Evolutionary conservation across 176 grass and related monocot genomes (phyloP).

Genomic region (Tuctoria greenei): DNA sequence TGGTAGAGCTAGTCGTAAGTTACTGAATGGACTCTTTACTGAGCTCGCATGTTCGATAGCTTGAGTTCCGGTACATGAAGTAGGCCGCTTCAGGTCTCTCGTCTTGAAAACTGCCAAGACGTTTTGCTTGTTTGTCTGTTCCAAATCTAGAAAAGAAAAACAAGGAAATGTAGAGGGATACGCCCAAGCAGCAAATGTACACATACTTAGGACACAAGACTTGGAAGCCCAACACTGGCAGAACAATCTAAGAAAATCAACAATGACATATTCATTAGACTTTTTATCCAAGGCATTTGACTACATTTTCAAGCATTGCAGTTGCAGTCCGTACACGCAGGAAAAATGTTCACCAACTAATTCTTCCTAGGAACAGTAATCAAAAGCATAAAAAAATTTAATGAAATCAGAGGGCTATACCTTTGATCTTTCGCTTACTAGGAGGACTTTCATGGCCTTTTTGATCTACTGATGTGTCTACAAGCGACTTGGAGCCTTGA

Average conservation of each 20-base stretch:
- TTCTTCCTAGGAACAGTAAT: slow-evolving; percentile 4
- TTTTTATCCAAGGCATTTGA: slow-evolving; percentile 3
- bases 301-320: neutral
- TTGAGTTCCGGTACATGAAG: slow-evolving; percentile 30
- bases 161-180: neutral
- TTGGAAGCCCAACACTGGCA: neutral
- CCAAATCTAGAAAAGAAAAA: slow-evolving; percentile 43
- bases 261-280: neutral
- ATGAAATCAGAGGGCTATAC: slow-evolving; percentile 17
- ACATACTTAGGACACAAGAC: neutral
- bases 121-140: slow-evolving; percentile 37
- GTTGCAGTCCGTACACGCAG: neutral
- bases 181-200: slow-evolving; percentile 7
- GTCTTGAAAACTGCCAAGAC: slow-evolving; percentile 27
- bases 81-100: slow-evolving; percentile 30
- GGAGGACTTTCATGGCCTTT: slow-evolving; percentile 30
- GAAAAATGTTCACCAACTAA: neutral
- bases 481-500: slow-evolving; percentile 36
- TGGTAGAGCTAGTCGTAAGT: slow-evolving; percentile 30
- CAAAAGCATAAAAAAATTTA: slow-evolving; percentile 8
- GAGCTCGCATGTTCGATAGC: slow-evolving; percentile 30
- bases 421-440: slow-evolving; percentile 63
- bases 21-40: slow-evolving; percentile 32
- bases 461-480: slow-evolving; percentile 11
- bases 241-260: neutral